A percentile compares a stretch with the other conserved stretches of the same genome.
phyloP scores from a whole-genome alignment of 257 asterid genomes.

The Nicotiana tabacum region DNA sequence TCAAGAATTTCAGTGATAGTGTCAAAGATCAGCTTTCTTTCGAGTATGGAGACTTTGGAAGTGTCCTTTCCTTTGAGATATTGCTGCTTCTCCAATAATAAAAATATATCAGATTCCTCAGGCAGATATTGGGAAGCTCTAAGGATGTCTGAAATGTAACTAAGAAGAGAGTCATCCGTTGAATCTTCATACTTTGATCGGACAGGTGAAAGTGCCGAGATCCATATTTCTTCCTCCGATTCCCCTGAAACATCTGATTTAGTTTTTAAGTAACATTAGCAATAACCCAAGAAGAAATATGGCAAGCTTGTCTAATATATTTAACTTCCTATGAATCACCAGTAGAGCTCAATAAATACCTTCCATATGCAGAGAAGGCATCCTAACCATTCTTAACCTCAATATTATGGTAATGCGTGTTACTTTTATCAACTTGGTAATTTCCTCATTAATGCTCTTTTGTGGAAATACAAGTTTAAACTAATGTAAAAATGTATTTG shows the following conservation, averaged over 20 bases:
- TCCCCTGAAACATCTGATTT: conserved; percentile 48
- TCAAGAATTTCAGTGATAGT: conserved; percentile 61
- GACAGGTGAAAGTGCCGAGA: conserved; percentile 28
- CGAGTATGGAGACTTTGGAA: conserved; percentile 46
- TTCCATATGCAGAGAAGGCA: not conserved
- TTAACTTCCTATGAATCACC: conserved; percentile 10
- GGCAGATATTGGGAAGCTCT: conserved; percentile 54
- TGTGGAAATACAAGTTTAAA: no score
- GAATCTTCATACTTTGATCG: conserved; percentile 28
- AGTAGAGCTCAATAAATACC: not conserved
- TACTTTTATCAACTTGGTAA: no score
- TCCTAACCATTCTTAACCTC: not conserved
- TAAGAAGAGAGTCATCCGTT: conserved; percentile 40
- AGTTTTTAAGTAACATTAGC: conserved; percentile 5
- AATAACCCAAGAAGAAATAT: not conserved
- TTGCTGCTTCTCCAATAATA: conserved; percentile 69
- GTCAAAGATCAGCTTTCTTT: conserved; percentile 65
- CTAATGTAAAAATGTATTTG: no score
- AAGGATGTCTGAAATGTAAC: conserved; percentile 60
- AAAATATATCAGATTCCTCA: conserved; percentile 52
- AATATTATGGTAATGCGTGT: not conserved
- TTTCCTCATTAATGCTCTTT: no score
- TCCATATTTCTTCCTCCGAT: conserved; percentile 60
- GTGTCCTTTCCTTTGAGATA: conserved; percentile 57
- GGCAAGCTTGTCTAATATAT: not conserved